Evolutionary conservation across 108 stramenopile species (phyloP), one percentile per base, ranked within the genome.

Genomic region (Aurantiochytrium sp.): DNA sequence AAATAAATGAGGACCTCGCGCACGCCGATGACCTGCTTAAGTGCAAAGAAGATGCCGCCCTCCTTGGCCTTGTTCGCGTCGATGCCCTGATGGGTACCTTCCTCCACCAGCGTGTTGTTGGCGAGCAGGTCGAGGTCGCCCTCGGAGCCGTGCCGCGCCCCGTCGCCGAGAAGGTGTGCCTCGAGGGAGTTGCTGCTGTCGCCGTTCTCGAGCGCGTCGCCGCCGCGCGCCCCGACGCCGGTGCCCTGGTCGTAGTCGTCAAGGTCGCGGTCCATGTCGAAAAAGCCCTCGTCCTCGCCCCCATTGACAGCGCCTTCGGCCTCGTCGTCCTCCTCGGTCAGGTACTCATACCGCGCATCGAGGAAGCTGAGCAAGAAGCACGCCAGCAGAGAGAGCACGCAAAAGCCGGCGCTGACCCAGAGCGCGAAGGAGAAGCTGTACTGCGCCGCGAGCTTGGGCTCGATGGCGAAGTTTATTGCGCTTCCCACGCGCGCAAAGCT

Each of bases 381-480:
- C 12, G 73, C 36, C n/a, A 41, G 27, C 73, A 48, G 42, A 12
- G 73, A 81, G 42, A 81, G 12, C n/a, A 81, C 39, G 39, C 73
- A 81, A 48, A 81, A 81, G 73, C n/a, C 39, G 1, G 73, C 39
- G 73, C 73, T 81, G 6, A 81, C 42, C 73, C 73, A 81, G 12
- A 81, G 39, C 19, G 73, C 73, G 12, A 48, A 81, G 10, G 73
- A 48, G 39, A 81, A 81, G 42, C 73, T 48, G 45, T 81, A 81
- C 39, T 81, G n/a, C 24, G 39, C 39, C 42, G 42, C 45, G 24
- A 81, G 42, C 73, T 81, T 81, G 39, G 73, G 73, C 3, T 81
- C 73, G 3, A 81, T 81, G 4, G 73, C 73, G 42, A 86, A 89
- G 89, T 89, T 89, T 4, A 87, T 22, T 3, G 50, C 86, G 73